Evolutionary conservation across 345 rosid genomes (phyloP).

Genomic region (Angophora floribunda): DNA sequence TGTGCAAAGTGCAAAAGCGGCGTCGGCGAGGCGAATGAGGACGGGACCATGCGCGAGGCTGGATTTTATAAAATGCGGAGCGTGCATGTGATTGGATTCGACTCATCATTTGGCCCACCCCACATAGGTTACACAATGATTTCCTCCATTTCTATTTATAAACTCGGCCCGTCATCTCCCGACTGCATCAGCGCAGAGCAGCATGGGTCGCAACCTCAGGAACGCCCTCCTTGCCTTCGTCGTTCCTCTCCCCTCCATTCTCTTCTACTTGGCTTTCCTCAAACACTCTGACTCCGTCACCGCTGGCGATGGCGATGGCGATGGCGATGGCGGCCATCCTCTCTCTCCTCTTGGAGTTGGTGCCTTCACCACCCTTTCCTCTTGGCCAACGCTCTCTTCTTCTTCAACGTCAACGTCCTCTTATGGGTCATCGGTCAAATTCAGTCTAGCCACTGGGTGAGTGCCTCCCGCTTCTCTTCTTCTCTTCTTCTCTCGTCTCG

Average conservation of each 20-base stretch:
- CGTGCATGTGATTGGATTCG: conserved; percentile 3
- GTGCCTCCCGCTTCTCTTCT: neutral
- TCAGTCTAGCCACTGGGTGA: conserved; percentile 87
- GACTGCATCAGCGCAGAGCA: neutral
- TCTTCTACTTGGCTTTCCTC: conserved; percentile 59
- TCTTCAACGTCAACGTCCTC: conserved; percentile 83
- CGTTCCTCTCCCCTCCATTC: conserved; percentile 68
- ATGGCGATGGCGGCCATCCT: neutral
- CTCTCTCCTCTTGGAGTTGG: conserved; percentile 51
- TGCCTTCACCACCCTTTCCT: conserved; percentile 75
- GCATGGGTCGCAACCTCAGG: conserved; percentile 20
- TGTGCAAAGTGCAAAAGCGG: neutral
- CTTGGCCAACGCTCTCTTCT: conserved; percentile 70
- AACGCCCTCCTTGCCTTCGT: conserved; percentile 57
- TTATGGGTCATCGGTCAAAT: conserved; percentile 78
- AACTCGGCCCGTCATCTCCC: neutral
- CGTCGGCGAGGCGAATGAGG: neutral
- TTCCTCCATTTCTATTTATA: neutral
- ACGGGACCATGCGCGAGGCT: neutral
- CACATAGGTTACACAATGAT: neutral
- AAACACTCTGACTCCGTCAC: conserved; percentile 7
- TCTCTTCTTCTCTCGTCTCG: neutral
- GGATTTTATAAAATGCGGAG: neutral
- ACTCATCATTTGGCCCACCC: conserved; percentile 19
- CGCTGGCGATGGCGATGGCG: neutral